Evolutionary conservation across 225 moss, liverwort and hornwort genomes (phyloP).

Genomic region (Anthoceros angustus): DNA sequence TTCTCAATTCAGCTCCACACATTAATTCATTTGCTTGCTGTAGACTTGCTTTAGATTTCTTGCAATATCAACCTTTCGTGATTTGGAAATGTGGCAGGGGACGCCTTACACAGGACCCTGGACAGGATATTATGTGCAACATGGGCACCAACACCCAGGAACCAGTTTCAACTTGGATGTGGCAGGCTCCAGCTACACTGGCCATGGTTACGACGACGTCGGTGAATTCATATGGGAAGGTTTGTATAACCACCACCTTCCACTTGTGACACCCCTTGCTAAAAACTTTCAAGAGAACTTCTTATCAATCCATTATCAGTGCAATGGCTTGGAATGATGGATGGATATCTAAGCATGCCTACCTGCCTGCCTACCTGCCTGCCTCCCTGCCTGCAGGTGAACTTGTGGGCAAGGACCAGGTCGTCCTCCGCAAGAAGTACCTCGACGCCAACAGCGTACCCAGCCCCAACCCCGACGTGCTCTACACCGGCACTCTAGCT

Average conservation of each 20-base stretch:
- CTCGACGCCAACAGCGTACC: background rate
- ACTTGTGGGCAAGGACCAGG: background rate
- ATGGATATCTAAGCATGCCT: background rate
- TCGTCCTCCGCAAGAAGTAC: background rate
- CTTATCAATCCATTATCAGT: background rate
- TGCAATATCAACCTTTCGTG: background rate
- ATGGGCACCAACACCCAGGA: background rate
- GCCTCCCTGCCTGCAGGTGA: background rate
- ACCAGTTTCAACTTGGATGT: background rate
- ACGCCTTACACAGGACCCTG: background rate
- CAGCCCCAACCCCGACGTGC: background rate
- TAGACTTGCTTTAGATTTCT: background rate
- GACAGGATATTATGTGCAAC: background rate
- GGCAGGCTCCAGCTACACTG: background rate
- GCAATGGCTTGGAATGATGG: background rate
- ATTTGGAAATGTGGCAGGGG: background rate
- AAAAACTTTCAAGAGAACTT: background rate
- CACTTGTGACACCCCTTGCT: background rate
- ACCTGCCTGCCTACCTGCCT: background rate
- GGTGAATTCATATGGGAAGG: constrained; percentile 1
- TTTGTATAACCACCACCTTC: background rate
- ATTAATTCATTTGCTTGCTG: background rate
- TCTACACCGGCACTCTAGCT: background rate
- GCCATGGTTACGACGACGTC: no score
- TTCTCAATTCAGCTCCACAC: background rate